These are phyloP conservation scores for Exophiala sideris DNA, from an alignment of 2,329 filamentous ascomycete species.

Conservation along the genomic window DNA sequence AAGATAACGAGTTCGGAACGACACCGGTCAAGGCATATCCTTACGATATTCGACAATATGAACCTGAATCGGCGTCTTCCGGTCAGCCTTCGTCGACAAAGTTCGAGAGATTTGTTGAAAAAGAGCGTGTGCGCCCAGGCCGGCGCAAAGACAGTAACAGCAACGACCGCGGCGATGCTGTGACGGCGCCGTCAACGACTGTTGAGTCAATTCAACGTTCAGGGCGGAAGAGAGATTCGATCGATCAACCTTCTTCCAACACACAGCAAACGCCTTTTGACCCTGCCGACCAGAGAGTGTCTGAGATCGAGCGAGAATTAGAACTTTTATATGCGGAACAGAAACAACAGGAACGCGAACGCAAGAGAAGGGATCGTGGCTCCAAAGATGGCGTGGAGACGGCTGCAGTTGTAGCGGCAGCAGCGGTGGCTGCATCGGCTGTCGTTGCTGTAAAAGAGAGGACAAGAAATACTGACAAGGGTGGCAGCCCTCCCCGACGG, in stretches of 20 bases:
- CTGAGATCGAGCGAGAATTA: conserved; percentile 28
- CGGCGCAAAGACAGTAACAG: too few species aligned
- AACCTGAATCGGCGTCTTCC: neutral
- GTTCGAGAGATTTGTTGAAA: too few species aligned
- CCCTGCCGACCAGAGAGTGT: conserved; percentile 13
- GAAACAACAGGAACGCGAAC: conserved; percentile 16
- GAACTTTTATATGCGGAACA: conserved; percentile 26
- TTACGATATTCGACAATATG: neutral
- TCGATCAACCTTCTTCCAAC: conserved; percentile 1
- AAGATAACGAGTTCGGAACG: neutral
- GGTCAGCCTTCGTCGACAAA: too few species aligned
- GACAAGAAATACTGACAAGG: conserved; percentile 30
- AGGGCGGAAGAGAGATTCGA: neutral
- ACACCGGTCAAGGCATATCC: neutral
- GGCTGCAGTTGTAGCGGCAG: conserved; percentile 44
- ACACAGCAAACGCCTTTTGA: conserved; percentile 8
- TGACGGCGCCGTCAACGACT: neutral
- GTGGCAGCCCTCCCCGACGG: conserved; percentile 22
- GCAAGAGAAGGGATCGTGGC: conserved; percentile 29
- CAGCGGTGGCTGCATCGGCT: conserved; percentile 32
- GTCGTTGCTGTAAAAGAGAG: conserved; percentile 6
- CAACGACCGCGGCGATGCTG: too few species aligned
- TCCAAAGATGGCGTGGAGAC: conserved; percentile 47
- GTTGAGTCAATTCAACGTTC: neutral
- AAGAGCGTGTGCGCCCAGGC: too few species aligned